These are phyloP conservation scores for Coniella vitis DNA, from an alignment of 2,329 filamentous ascomycete species.

Conservation along the genomic window DNA sequence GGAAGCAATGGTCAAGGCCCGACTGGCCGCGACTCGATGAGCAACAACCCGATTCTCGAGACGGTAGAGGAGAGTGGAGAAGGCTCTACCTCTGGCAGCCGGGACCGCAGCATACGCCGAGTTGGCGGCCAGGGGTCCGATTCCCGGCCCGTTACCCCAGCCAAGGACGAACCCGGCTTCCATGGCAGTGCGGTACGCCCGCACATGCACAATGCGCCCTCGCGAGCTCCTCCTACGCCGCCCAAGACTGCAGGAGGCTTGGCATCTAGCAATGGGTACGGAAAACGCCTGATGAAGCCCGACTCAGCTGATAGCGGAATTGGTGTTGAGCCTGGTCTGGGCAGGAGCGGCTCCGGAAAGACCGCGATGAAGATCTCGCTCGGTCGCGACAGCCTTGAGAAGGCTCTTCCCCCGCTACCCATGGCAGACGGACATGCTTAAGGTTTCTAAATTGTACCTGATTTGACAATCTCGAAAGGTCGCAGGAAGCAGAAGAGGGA, in stretches of 20 bases:
- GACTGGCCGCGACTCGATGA: conserved; percentile 40
- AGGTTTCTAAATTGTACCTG: too few relatives aligned
- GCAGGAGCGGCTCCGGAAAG: conserved; percentile 18
- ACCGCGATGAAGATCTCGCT: conserved; percentile 28
- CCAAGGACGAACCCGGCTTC: conserved; percentile 30
- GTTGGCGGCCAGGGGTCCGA: conserved; percentile 28
- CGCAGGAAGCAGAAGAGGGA: neutral
- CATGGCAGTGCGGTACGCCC: conserved; percentile 29
- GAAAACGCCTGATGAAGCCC: conserved; percentile 29
- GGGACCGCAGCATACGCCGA: conserved; percentile 39
- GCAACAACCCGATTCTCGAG: conserved; percentile 52
- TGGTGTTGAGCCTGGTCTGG: conserved; percentile 26
- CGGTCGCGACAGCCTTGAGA: conserved; percentile 53
- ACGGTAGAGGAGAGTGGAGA: conserved; percentile 90
- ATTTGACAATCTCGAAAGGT: too few relatives aligned
- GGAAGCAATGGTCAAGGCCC: conserved; percentile 17
- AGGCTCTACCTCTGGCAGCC: conserved; percentile 57
- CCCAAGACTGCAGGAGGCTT: conserved; percentile 28
- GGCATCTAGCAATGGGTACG: conserved; percentile 5
- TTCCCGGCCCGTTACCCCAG: conserved; percentile 35
- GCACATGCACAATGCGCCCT: conserved; percentile 11
- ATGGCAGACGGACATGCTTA: conserved; percentile 17
- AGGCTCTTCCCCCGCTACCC: conserved; percentile 53
- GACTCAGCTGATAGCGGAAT: conserved; percentile 44
- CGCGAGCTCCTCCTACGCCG: conserved; percentile 37